Base-by-base conservation (phyloP, 2,329 filamentous ascomycete species). In the Pseudocercospora eumusae region DNA sequence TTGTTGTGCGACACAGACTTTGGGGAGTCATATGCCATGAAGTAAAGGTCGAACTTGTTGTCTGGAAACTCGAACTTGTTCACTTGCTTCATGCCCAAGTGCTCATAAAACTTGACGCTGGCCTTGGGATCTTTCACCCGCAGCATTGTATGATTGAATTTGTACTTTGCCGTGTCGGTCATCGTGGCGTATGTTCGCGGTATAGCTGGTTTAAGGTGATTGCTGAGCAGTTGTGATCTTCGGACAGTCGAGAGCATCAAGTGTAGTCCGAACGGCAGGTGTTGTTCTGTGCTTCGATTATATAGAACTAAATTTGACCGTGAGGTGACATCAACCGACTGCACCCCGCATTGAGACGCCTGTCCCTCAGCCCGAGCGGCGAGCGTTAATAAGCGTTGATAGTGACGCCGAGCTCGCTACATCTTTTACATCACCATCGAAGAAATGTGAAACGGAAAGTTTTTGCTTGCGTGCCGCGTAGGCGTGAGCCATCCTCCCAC, bases 31-130 rank as follows among this genome's bases (percentile, higher is more conserved):
- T 96, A 98, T 63, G 88, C 92, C 63, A 99, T 83, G 80, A 98
- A 98, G 82, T 98, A 98, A 27, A 97, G 86, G 72, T 95, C 91
- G 77, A 98, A 98, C 74, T 96, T 96, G 77, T 86, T 86, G 63
- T 96, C 92, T 13, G 93, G 90, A 73, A 92, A 90, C 65, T 89
- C 82, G 52, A 95, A 82, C 79, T 93, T 90, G 73, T 91, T 87
- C 76, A 98, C 84, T 65, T 92, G 79, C 74, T 83, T 92, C 84
- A 98, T 87, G 70, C 95, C 95, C 18, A 99, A 85, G 76, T 92
- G 90, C 75, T 96, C 88, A 78, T 98, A 99, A 79, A 96, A 99
- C 69, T 93, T 90, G 77, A 98, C 87, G 85, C 74, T 74, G 40
- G 83, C 86, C 79, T 93, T 88, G 10, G 93, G 93, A 79, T 99